Evolutionary conservation across 2,329 filamentous ascomycete genomes (phyloP), one percentile per base, ranked within the genome.

Genomic region (Cadophora sp.): DNA sequence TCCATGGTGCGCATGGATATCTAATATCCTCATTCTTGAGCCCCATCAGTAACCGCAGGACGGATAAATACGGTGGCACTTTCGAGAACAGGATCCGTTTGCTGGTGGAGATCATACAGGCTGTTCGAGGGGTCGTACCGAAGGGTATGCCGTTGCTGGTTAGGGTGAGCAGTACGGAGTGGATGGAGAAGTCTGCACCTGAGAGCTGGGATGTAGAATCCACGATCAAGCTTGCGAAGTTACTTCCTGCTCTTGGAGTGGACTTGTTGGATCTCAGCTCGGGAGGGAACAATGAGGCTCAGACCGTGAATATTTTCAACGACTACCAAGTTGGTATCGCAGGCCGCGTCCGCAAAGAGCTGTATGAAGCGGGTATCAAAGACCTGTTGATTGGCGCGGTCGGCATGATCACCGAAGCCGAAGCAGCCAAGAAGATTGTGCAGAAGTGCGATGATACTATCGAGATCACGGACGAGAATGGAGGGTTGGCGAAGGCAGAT

Each of bases 211-310:
- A 74, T 53, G 65, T 75, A 18, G 69, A 70, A 18, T 68, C 68
- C 14, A 73, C 79, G 66, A 86, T 91, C 69, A 81, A 80, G 63
- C 85, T 96, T 3, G 91, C 92, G 16, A 84, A 86, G 76, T 81
- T 90, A 11, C 85, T 97, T 0, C 91, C 92, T 0, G 86, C 85
- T 0, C 82, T 84, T 14, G 94, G 94, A 36, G 85, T 97, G 51
- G 94, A 97, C 77, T 81, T 97, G 18, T 83, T 97, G 36, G 94
- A 97, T 77, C 87, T 97, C 66, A 93, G 89, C 73, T 89, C 89
- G 0, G 93, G 89, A 41, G 94, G 92, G 47, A 91, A 92, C 76
- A 85, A 88, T 76, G 78, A 82, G 43, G 77, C 79, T 53, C 89
- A 91, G 76, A 56, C 27, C 16, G 51, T 74, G 8, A 58, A 59